phyloP scores from a whole-genome alignment of 257 asterid species.

The Mentha longifolia region DNA sequence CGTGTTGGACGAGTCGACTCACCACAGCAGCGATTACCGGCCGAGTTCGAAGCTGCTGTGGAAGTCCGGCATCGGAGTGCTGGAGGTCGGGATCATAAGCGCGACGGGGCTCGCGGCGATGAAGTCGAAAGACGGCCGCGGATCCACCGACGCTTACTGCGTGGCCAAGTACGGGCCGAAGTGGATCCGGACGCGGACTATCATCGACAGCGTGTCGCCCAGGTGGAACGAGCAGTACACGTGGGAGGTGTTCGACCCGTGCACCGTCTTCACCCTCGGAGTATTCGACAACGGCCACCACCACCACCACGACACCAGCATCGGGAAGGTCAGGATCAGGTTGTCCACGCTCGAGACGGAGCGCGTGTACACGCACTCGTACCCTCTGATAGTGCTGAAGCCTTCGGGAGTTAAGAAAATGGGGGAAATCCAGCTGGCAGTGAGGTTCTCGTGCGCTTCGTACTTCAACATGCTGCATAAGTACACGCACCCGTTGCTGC shows the following conservation, averaged over 20 bases:
- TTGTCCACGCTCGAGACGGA: constrained; percentile 80
- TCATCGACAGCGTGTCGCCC: constrained; percentile 64
- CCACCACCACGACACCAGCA: constrained; percentile 60
- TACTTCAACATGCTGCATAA: constrained; percentile 68
- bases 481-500: constrained; percentile 65
- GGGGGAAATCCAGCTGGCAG: constrained; percentile 84
- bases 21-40: constrained; percentile 70
- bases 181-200: constrained; percentile 84
- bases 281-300: constrained; percentile 79
- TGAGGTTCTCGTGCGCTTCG: constrained; percentile 73
- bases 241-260: constrained; percentile 86
- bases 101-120: constrained; percentile 68
- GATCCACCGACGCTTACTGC: constrained; percentile 74
- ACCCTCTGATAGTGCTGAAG: constrained; percentile 67
- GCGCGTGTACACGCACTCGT: constrained; percentile 79
- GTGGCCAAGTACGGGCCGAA: constrained; percentile 84
- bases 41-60: constrained; percentile 73
- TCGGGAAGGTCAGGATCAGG: constrained; percentile 85
- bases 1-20: constrained; percentile 77
- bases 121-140: constrained; percentile 60
- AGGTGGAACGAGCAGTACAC: constrained; percentile 91
- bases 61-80: constrained; percentile 73
- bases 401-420: constrained; percentile 74
- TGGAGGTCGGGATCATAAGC: constrained; percentile 75
- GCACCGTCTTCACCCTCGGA: constrained; percentile 71